Conservation (phyloP, 306 rosid genomes). For the Cicer pinnatifidum region DNA sequence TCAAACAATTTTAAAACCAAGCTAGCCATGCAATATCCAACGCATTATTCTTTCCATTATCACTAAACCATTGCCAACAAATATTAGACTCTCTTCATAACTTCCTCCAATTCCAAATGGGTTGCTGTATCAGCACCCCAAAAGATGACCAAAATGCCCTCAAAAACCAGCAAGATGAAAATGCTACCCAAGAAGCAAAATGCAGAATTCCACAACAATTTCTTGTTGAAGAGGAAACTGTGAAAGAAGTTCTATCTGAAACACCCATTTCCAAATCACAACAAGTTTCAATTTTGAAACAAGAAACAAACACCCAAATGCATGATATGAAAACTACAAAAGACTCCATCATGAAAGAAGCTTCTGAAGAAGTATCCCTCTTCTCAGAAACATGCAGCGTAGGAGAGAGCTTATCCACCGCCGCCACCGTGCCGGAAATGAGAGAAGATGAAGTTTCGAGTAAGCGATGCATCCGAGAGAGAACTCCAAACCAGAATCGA, state of each 20-base stretch:
- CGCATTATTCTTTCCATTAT: constrained; percentile 23
- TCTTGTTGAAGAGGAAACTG: constrained; percentile 67
- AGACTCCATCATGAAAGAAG: constrained; percentile 19
- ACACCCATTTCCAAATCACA: constrained; percentile 69
- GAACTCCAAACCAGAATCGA: constrained; percentile 47
- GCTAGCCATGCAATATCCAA: constrained; percentile 42
- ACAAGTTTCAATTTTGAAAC: constrained; percentile 33
- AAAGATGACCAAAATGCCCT: constrained; percentile 40
- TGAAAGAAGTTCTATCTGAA: constrained; percentile 89
- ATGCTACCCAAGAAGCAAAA: constrained; percentile 42
- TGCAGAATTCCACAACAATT: constrained; percentile 28
- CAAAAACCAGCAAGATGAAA: constrained; percentile 34
- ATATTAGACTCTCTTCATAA: constrained; percentile 23
- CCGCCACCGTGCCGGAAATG: constrained; percentile 52
- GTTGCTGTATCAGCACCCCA: constrained; percentile 70
- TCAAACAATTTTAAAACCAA: constrained; percentile 35
- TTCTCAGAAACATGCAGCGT: constrained; percentile 60
- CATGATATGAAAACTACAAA: constrained; percentile 7
- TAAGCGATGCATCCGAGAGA: constrained; percentile 54
- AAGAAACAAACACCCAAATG: constrained; percentile 45
- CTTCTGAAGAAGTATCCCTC: constrained; percentile 59
- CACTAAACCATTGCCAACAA: constrained; percentile 15
- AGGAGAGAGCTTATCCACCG: constrained; percentile 68
- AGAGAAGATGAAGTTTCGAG: constrained; percentile 83
- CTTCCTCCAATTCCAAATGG: constrained; percentile 56